A percentile compares a stretch with the other conserved stretches of the same genome.
Conservation (phyloP, 78 protist genomes). For the Capsaspora owczarzaki region DNA sequence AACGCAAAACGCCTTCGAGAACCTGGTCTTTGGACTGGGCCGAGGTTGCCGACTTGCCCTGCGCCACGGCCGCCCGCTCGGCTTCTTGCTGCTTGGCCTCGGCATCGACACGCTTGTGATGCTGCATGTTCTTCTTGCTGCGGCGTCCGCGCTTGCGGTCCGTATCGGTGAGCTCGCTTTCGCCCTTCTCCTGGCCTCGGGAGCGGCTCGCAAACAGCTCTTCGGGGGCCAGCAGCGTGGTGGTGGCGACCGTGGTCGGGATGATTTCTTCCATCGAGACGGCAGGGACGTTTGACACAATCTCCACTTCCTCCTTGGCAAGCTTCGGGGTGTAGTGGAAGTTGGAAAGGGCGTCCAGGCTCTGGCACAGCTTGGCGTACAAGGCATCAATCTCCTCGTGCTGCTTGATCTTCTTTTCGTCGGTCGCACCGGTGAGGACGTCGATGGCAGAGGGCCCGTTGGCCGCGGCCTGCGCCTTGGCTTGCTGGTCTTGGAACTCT, state of each 20-base stretch:
- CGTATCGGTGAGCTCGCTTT: background rate
- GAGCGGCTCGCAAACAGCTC: constrained; percentile 1
- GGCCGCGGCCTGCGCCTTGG: background rate
- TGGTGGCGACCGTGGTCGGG: background rate
- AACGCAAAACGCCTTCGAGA: too few species aligned
- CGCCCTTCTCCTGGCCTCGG: background rate
- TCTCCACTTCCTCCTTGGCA: background rate
- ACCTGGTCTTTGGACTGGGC: too few species aligned
- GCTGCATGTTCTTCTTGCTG: background rate
- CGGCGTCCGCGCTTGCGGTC: background rate
- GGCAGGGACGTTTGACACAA: background rate
- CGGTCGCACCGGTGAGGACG: too few species aligned
- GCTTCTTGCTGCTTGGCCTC: too few species aligned
- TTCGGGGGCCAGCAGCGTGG: constrained; percentile 1
- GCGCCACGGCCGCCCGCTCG: too few species aligned
- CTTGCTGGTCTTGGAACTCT: background rate
- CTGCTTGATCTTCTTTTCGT: background rate
- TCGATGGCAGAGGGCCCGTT: background rate
- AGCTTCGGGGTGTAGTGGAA: constrained; percentile 9
- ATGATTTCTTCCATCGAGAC: background rate
- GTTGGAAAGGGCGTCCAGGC: constrained; percentile 17
- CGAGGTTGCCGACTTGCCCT: too few species aligned
- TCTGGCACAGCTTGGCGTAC: background rate
- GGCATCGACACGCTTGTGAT: background rate
- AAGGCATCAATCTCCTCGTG: background rate